Conservation (phyloP, 139 green algal genomes). For the Asterochloris erici region DNA sequence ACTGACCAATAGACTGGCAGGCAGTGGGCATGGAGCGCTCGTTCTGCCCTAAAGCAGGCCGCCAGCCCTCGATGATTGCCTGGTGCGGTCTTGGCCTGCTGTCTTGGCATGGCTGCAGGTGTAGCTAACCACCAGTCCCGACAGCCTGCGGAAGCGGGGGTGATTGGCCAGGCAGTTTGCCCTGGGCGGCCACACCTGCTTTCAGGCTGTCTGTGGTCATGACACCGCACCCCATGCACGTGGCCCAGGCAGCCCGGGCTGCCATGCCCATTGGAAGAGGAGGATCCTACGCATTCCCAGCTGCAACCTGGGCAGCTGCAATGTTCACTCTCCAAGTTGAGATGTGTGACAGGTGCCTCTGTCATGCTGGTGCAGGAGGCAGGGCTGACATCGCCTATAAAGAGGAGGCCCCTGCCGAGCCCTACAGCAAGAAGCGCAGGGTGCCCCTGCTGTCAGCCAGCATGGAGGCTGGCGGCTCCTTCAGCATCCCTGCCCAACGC, state of each 20-base stretch:
- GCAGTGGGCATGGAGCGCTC: too few species aligned
- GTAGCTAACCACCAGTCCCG: too few species aligned
- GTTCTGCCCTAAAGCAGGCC: too few species aligned
- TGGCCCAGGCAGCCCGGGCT: too few species aligned
- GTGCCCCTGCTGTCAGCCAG: conserved; percentile 3
- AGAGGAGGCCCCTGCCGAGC: conserved; percentile 2
- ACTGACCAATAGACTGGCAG: neutral
- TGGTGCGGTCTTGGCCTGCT: too few species aligned
- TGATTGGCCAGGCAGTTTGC: too few species aligned
- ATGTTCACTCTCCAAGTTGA: neutral
- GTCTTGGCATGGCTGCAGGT: too few species aligned
- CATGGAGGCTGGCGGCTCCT: neutral
- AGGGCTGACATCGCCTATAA: neutral
- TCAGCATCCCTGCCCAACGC: conserved; percentile 5
- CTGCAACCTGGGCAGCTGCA: neutral
- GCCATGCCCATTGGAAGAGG: neutral
- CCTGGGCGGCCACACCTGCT: neutral
- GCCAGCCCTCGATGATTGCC: too few species aligned
- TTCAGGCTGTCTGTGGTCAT: neutral
- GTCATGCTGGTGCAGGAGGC: neutral
- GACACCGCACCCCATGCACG: neutral
- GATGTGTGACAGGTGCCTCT: neutral
- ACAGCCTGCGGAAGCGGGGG: too few species aligned
- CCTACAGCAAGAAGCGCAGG: conserved; percentile 7
- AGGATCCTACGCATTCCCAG: neutral